Conservation (phyloP, 805 yeast genomes). For the Wickerhamiella dianesei region DNA sequence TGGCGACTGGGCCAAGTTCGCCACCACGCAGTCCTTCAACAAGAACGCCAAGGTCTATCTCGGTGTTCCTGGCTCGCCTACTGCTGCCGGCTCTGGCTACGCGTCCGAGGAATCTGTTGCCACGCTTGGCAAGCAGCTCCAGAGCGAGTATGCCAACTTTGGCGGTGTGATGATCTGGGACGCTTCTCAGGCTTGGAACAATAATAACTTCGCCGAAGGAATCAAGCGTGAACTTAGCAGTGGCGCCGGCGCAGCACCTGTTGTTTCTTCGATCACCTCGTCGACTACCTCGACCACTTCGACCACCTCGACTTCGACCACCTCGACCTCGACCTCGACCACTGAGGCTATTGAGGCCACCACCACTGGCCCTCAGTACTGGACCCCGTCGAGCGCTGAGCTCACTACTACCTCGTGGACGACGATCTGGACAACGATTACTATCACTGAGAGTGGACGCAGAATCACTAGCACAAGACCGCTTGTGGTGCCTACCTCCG, state of each 20-base stretch:
- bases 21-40: slow-evolving; percentile 34
- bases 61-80: slow-evolving; percentile 46
- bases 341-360: neutral
- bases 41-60: slow-evolving; percentile 40
- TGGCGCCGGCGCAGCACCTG: slow-evolving; percentile 42
- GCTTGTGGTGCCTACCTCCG: neutral
- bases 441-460: slow-evolving; percentile 1
- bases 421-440: slow-evolving; percentile 1
- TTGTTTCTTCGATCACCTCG: neutral
- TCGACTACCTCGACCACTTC: slow-evolving; percentile 1
- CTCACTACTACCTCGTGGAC: slow-evolving; percentile 1
- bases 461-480: neutral
- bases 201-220: slow-evolving; percentile 35
- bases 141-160: slow-evolving; percentile 29
- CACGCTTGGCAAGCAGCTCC: slow-evolving; percentile 14
- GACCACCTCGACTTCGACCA: neutral
- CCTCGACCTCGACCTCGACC: neutral
- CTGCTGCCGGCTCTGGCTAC: slow-evolving; percentile 48
- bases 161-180: slow-evolving; percentile 78
- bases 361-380: neutral
- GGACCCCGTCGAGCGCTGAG: neutral
- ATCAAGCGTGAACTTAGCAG: slow-evolving; percentile 30
- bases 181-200: slow-evolving; percentile 45
- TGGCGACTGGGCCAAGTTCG: slow-evolving; percentile 40
- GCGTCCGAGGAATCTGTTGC: slow-evolving; percentile 28